A percentile compares a stretch with the other conserved stretches of the same genome.
Conservation (phyloP, 2,329 filamentous ascomycete species). For the Fusarium subglutinans region DNA sequence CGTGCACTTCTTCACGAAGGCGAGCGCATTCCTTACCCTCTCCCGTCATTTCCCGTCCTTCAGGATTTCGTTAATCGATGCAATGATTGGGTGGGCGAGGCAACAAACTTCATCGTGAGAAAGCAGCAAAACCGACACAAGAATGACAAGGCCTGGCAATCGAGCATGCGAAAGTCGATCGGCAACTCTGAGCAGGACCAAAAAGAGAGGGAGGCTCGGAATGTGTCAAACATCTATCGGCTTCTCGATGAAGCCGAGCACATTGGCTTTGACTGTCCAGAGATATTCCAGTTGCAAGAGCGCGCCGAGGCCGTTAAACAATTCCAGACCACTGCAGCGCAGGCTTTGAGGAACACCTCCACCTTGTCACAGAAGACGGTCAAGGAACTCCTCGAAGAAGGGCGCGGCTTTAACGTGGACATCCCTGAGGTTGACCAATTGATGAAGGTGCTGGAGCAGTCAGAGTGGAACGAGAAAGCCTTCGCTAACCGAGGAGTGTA, state of each 20-base stretch:
- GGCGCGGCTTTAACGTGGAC: conserved; percentile 89
- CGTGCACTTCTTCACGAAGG: conserved; percentile 88
- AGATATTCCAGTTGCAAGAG: conserved; percentile 86
- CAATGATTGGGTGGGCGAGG: conserved; percentile 98
- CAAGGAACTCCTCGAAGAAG: conserved; percentile 90
- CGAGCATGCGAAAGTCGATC: conserved; percentile 75
- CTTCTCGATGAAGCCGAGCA: conserved; percentile 85
- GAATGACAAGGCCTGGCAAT: conserved; percentile 87
- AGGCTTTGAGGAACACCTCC: conserved; percentile 73
- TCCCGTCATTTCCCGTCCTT: conserved; percentile 83
- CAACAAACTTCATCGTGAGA: conserved; percentile 92
- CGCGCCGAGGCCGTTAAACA: conserved; percentile 84
- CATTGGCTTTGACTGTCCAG: conserved; percentile 91
- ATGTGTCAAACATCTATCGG: conserved; percentile 86
- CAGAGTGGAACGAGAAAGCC: conserved; percentile 88
- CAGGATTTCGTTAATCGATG: conserved; percentile 93
- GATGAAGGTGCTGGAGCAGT: conserved; percentile 81
- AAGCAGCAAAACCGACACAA: conserved; percentile 98
- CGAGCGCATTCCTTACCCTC: conserved; percentile 92
- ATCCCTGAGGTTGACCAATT: conserved; percentile 87
- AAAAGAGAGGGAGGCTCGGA: conserved; percentile 86
- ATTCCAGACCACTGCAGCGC: conserved; percentile 81
- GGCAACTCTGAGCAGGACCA: conserved; percentile 67
- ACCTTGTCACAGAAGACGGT: conserved; percentile 76
- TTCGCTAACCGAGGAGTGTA: conserved; percentile 69